Evolutionary conservation across 345 rosid species (phyloP).

Genomic region (Laguncularia racemosa): DNA sequence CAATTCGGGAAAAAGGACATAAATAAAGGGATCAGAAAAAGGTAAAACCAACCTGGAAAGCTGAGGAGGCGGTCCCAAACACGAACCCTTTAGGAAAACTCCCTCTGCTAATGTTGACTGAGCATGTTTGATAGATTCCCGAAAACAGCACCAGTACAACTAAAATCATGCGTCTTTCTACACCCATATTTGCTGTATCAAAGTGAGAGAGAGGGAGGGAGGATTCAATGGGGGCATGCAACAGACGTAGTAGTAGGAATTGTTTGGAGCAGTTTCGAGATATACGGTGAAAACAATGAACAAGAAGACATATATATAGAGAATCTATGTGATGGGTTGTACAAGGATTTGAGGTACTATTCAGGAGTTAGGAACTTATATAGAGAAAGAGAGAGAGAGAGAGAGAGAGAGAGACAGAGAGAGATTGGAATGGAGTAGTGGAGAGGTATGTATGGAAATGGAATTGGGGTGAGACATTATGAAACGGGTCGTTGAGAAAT

Average conservation of each 20-base stretch:
- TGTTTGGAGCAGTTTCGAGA: no score
- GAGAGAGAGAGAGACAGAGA: background rate
- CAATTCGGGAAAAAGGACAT: background rate
- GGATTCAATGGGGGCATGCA: background rate
- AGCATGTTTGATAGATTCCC: constrained; percentile 10
- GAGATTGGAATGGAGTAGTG: background rate
- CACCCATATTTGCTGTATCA: background rate
- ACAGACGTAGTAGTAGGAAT: no score
- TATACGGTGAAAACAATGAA: no score
- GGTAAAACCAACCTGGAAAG: constrained; percentile 47
- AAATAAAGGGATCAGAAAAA: background rate
- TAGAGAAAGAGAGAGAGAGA: background rate
- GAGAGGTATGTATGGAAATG: background rate
- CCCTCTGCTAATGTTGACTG: constrained; percentile 16
- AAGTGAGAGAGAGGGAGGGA: background rate
- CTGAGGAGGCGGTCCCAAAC: constrained; percentile 73
- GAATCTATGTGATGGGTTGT: no score
- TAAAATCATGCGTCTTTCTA: no score
- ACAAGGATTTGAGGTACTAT: no score
- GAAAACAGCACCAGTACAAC: no score
- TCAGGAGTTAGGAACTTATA: no score
- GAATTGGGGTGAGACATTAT: background rate
- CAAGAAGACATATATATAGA: no score
- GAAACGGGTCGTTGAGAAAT: background rate
- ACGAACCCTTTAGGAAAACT: constrained; percentile 56